Base-by-base conservation (phyloP, 768 basidiomycete species). In the Mycena latifolia region DNA sequence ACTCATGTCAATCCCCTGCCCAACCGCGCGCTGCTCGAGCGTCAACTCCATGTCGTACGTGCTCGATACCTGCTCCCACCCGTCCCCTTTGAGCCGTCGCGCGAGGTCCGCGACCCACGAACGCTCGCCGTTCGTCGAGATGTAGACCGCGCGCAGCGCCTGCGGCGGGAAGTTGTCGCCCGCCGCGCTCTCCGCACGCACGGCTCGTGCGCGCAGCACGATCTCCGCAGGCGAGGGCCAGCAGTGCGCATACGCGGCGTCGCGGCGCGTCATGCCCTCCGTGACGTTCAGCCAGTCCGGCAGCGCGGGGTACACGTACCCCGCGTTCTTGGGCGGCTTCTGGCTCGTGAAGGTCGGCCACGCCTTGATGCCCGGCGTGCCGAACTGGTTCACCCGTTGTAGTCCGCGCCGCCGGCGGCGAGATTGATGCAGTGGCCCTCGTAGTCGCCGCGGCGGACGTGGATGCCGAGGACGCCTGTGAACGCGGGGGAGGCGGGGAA, bases 1-100 rank as follows among this genome's bases (percentile, higher is more conserved):
- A 14, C 80, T 73, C 84, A 88, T 87, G 65, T 87, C 86, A 39
- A 86, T 67, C 48, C 81, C 82, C 69, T 84, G 82, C 0, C 75
- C 75, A n/a, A 84, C 79, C 48, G 77, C 82, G 56, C 73, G 72
- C 70, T 86, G 81, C 67, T 84, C 82, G 71, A 72, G 73, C 5
- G 75, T 79, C 27, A 86, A 54, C 31, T 55, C 65, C 54, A 88
- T 60, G 57, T 86, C 85, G 22, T 75, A 69, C 55, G 76, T 82
- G 60, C 79, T 84, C 62, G 71, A 72, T 4, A 86, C 74, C 18
- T 72, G 66, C 25, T 74, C 64, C 85, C 84, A 87, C 1, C 69
- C 77, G 45, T 76, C 63, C n/a, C 61, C 62, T 35, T 37, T 37
- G 61, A 87, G 60, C 20, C 78, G 78, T 2, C 14, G 31, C 60